Evolutionary conservation across 345 rosid genomes (phyloP), one percentile per base, ranked within the genome.

Genomic region (Eucalyptus marginata): DNA sequence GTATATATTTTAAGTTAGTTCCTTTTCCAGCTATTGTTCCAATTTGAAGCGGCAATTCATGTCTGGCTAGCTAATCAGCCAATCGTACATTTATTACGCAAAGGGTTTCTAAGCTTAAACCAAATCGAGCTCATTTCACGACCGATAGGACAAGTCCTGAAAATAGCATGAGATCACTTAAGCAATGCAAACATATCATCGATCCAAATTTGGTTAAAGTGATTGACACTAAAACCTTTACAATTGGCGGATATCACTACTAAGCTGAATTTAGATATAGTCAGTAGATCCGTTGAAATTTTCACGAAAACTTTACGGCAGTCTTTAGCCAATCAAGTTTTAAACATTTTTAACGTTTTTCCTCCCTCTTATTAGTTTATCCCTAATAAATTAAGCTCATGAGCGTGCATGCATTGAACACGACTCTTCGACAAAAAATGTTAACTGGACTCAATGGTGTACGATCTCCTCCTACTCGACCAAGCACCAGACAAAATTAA

Each of bases 351-450:
- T n/a, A 64, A 64, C 3, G 10, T 7, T 64, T 15, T 8, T n/a
- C 36, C 17, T 14, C 40, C 36, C 76, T n/a, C 76, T 64, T 64
- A 15, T 14, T 64, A 64, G 76, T 64, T 15, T n/a, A 17, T 64
- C 20, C 76, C 20, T 52, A 20, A 52, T 52, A 64, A 64, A 64
- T 64, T 64, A 64, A 64, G 5, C 20, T 64, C 76, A 64, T 14
- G 10, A 10, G 2, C 6, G 0, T 15, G 20, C 20, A n/a, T 8
- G 10, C 76, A 17, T 64, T n/a, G 31, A n/a, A 64, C 40, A n/a
- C 3, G 2, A n/a, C 76, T n/a, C 10, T 64, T 64, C 10, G 10
- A n/a, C 76, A n/a, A n/a, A 64, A 64, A n/a, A 64, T n/a, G 11
- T 15, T 64, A n/a, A 13, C 40, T 2, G 33, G 5, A n/a, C 76